Evolutionary conservation across 148 eudicot genomes (phyloP), one percentile per base, ranked within the genome.

Genomic region (Cornus suecica): DNA sequence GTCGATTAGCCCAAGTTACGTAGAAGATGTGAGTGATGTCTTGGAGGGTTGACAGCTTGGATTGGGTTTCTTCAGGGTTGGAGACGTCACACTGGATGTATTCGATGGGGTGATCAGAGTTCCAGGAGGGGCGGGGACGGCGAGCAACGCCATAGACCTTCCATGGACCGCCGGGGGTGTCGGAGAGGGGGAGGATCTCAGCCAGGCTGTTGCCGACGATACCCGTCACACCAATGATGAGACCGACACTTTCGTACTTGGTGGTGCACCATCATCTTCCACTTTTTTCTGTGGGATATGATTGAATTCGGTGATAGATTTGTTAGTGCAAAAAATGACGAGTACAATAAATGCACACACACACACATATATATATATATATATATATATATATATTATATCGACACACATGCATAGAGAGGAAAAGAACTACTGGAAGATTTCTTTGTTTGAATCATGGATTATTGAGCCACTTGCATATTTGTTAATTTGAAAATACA

Each of bases 91-190:
- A 69, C 31, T 69, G 72, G 29, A 69, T 41, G 30, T 69, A 69
- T 11, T 69, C 72, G 58, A 69, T 34, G 10, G 72, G 72, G 58
- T 69, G 56, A 10, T 69, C 72, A 29, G 58, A 56, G 58, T 69
- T 69, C 72, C 72, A 69, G 20, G 72, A 13, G 9, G 72, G 72
- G 22, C 31, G 72, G 5, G 72, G 72, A 30, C 72, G 72, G 58
- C 72, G 58, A 0, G 72, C 72, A 11, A 69, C 22, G 25, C 72
- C 72, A 11, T 69, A 69, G 56, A 69, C 72, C 72, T 69, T 69
- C 72, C 72, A 69, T 54, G 72, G 72, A n/a, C 72, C 72, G 30
- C 72, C 72, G 18, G 72, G 72, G 29, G 72, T 69, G 72, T 69
- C 72, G 72, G 60, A 42, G 58, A 69, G 72, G 7, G 72, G 72